Base-by-base conservation (phyloP, 2,329 filamentous ascomycete species). In the Cladosporium sp. region DNA sequence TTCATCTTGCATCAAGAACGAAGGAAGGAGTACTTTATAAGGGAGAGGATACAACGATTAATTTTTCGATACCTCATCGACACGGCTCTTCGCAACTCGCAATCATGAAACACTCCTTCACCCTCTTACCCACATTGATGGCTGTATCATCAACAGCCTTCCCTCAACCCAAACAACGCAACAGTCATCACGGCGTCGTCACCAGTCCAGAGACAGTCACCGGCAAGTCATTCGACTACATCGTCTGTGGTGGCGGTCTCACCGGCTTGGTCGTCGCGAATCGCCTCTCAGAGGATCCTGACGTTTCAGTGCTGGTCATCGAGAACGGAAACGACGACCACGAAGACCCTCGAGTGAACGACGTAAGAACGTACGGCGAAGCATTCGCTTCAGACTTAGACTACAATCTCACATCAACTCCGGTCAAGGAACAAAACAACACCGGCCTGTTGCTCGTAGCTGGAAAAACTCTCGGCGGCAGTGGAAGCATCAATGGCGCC, bases 291-390 rank as follows among this genome's bases (percentile, higher is more conserved):
- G 54, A 63, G 30, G 45, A 63, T 29, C 43, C 47, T 2, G 43
- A 52, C 16, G 49, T 54, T 8, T 41, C 58, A 25, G 61, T 66
- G 2, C 60, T 61, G 0, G 52, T 66, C 11, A 49, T 66, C 16
- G 64, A 67, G 49, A 60, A 57, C 8, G 64, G 64, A 8, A 7
- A 45, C 11, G 49, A 56, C 32, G 53, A 56, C 38, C 53, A 57
- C 38, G 43, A 42, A 5, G 50, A 54, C 38, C 55, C 54, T 15
- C 45, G 51, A 3, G 52, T 60, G 9, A 55, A 56, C 27, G 59
- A 60, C 32, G 57, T 61, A 9, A 53, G 59, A 15, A 55, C 51
- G 4, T 61, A 59, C 38, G 58, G 57, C 27, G 32, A 54, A 25
- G 56, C 59, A 7, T 61, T 61, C 42, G 38, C 53, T 9, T 45